phyloP scores from a whole-genome alignment of 805 yeast species.

The Kodamaea nitidulidarum region DNA sequence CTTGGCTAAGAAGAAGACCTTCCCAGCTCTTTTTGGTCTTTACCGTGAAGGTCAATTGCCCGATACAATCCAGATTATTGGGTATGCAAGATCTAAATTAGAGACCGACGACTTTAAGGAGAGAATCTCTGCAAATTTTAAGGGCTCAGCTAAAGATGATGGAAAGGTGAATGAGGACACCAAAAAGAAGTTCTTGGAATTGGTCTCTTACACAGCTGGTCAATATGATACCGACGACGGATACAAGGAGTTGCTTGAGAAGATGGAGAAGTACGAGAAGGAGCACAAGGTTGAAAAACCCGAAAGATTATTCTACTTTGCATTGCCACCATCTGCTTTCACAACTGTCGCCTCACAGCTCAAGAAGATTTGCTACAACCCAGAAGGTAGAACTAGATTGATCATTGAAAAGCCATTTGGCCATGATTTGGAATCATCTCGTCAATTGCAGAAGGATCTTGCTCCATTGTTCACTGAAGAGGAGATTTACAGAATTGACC shows the following conservation, averaged over 20 bases:
- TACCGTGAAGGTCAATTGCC: slow-evolving; percentile 69
- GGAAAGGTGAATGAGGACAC: slow-evolving; percentile 40
- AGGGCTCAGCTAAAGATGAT: slow-evolving; percentile 32
- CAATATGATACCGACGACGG: slow-evolving; percentile 79
- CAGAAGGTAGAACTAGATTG: slow-evolving; percentile 65
- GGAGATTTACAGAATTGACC: slow-evolving; percentile 93
- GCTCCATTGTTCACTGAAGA: slow-evolving; percentile 88
- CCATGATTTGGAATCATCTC: slow-evolving; percentile 75
- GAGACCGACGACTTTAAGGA: slow-evolving; percentile 60
- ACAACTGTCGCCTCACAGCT: slow-evolving; percentile 71
- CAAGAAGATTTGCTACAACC: slow-evolving; percentile 63
- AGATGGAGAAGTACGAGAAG: slow-evolving; percentile 57
- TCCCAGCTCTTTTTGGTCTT: slow-evolving; percentile 79
- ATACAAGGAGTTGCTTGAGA: slow-evolving; percentile 52
- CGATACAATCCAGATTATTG: slow-evolving; percentile 65
- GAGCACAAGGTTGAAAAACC: slow-evolving; percentile 44
- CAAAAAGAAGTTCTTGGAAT: slow-evolving; percentile 58
- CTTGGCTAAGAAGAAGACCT: slow-evolving; percentile 91
- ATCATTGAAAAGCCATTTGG: slow-evolving; percentile 98
- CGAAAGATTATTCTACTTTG: slow-evolving; percentile 86
- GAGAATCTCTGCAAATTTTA: slow-evolving; percentile 62
- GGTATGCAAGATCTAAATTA: slow-evolving; percentile 87
- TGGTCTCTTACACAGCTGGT: slow-evolving; percentile 70
- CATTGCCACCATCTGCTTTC: slow-evolving; percentile 92
- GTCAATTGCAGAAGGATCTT: slow-evolving; percentile 69